These are phyloP conservation scores for Nakazawaea sp. DNA, from an alignment of 805 yeast species.

Conservation along the genomic window DNA sequence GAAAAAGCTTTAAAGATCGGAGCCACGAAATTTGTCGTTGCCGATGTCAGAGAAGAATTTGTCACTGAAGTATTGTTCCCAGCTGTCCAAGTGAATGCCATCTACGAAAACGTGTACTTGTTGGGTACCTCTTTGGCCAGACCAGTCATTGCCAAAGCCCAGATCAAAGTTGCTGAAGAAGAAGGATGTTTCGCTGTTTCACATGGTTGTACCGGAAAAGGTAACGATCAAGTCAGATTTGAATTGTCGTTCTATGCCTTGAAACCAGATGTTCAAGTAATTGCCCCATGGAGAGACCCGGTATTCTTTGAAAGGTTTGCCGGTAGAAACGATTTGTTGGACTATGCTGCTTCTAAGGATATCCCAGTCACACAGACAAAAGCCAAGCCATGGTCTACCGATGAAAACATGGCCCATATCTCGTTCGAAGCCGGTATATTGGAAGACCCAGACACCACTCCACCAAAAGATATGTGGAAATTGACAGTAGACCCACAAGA, in stretches of 20 bases:
- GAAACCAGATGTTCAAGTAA: constrained; percentile 93
- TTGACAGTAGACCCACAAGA: constrained; percentile 92
- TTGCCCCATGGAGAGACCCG: constrained; percentile 99
- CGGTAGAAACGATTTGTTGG: constrained; percentile 94
- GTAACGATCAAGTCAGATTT: constrained; percentile 98
- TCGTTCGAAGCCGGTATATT: constrained; percentile 99
- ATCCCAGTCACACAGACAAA: constrained; percentile 96
- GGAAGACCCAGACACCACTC: constrained; percentile 97
- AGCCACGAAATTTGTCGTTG: constrained; percentile 91
- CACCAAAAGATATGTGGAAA: constrained; percentile 99
- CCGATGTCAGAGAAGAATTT: constrained; percentile 91
- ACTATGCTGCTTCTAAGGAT: constrained; percentile 85
- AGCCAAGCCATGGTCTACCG: constrained; percentile 99
- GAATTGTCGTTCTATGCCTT: constrained; percentile 96
- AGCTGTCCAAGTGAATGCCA: constrained; percentile 95
- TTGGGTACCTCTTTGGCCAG: constrained; percentile 98
- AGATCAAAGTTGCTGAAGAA: constrained; percentile 91
- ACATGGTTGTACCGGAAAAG: constrained; percentile 99
- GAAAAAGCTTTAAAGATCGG: constrained; percentile 95
- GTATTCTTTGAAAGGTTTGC: constrained; percentile 91
- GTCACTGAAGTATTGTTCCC: constrained; percentile 92
- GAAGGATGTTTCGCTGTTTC: constrained; percentile 98
- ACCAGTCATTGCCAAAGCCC: constrained; percentile 98
- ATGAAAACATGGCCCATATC: constrained; percentile 98
- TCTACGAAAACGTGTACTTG: constrained; percentile 94